Conservation (phyloP, 1,284 basidiomycete genomes). For the Macrocybe sp. region DNA sequence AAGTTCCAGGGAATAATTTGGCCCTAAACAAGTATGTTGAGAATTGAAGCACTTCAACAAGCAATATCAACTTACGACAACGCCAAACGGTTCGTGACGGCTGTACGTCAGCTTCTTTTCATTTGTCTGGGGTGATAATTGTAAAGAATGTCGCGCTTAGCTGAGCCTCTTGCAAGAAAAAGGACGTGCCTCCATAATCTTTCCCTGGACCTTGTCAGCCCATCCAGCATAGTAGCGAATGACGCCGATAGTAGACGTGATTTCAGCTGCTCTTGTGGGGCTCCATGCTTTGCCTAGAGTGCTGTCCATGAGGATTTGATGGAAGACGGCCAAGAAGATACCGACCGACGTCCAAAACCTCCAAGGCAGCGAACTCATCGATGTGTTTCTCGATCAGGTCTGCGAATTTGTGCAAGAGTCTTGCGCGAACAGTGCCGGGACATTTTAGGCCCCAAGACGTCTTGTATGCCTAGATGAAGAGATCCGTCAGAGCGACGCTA, state of each 20-base stretch:
- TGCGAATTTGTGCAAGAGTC: slow-evolving; percentile 60
- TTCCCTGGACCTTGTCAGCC: slow-evolving; percentile 61
- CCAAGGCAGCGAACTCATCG: slow-evolving; percentile 70
- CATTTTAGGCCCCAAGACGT: slow-evolving; percentile 11
- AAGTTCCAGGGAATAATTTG: slow-evolving; percentile 72
- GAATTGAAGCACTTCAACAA: not conserved
- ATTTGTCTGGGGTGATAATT: slow-evolving; percentile 32
- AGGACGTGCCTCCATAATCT: slow-evolving; percentile 45
- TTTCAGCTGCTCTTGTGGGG: slow-evolving; percentile 46
- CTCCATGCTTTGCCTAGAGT: slow-evolving; percentile 41
- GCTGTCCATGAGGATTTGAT: not conserved
- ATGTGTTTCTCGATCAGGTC: slow-evolving; percentile 64
- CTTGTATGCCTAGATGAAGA: slow-evolving; percentile 8
- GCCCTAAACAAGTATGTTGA: slow-evolving; percentile 23
- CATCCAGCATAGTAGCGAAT: slow-evolving; percentile 41
- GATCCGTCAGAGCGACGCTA: not conserved
- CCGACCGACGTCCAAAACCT: slow-evolving; percentile 59
- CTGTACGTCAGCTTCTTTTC: slow-evolving; percentile 66
- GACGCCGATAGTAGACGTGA: slow-evolving; percentile 38
- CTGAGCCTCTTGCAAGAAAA: not conserved
- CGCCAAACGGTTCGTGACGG: slow-evolving; percentile 75
- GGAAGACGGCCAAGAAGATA: not conserved
- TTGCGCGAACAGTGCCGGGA: slow-evolving; percentile 44
- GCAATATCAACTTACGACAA: slow-evolving; percentile 46
- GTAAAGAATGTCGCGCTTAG: not conserved